These are phyloP conservation scores for Linnemannia elongata DNA, from an alignment of 192 early-diverging fungal genomes.

Conservation along the genomic window DNA sequence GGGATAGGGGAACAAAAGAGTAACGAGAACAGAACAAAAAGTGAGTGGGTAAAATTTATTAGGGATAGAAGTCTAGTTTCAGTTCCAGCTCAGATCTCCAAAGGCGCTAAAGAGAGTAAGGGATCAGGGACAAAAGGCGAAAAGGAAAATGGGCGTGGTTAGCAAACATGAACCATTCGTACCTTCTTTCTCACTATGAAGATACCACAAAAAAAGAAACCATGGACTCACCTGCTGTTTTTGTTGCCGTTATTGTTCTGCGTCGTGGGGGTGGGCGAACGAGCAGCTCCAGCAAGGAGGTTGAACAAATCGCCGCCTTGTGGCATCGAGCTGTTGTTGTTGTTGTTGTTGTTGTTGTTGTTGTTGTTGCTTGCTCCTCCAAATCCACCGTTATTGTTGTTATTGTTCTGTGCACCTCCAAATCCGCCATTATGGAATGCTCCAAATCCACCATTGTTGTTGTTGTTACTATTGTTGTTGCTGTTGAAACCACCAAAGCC, in stretches of 20 bases:
- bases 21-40: neutral
- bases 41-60: neutral
- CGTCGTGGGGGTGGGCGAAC: conserved; percentile 19
- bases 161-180: neutral
- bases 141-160: neutral
- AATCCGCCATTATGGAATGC: conserved; percentile 17
- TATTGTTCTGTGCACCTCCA: conserved; percentile 13
- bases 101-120: conserved; percentile 25
- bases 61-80: neutral
- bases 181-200: neutral
- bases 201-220: neutral
- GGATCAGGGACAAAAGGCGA: neutral
- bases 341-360: conserved; percentile 16
- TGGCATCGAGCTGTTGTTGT: conserved; percentile 20
- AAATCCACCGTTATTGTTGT: conserved; percentile 1
- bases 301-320: conserved; percentile 53
- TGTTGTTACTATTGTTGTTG: conserved; percentile 12
- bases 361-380: conserved; percentile 13
- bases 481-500: conserved; percentile 9
- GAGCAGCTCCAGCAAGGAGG: conserved; percentile 33
- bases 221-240: conserved; percentile 33
- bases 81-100: conserved; percentile 53
- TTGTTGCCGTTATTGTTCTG: conserved; percentile 31
- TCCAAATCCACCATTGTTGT: conserved; percentile 7
- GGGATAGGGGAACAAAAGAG: neutral